Evolutionary conservation across 805 yeast genomes (phyloP).

Genomic region (Cyberlindnera maclurae): DNA sequence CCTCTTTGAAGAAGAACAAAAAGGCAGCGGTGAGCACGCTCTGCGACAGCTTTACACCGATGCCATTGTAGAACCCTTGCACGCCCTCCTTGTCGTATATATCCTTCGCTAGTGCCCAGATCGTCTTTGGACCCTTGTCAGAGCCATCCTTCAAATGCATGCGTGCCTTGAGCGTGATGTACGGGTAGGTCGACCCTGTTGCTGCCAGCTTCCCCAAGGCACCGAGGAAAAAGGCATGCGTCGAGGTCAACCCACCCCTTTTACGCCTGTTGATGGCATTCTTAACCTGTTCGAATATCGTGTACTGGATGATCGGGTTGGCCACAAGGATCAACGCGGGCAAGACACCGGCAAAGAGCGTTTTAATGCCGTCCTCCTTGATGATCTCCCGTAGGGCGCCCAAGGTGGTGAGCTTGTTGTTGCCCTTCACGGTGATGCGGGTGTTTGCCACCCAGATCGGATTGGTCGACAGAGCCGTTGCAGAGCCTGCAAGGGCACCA

Average conservation of each 20-base stretch:
- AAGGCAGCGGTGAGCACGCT: constrained; percentile 86
- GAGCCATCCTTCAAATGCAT: constrained; percentile 59
- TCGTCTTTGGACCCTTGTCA: constrained; percentile 25
- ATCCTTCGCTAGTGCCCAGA: constrained; percentile 45
- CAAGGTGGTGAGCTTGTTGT: constrained; percentile 36
- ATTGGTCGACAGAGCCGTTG: constrained; percentile 75
- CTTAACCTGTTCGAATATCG: constrained; percentile 81
- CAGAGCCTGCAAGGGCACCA: constrained; percentile 78
- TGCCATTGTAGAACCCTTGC: constrained; percentile 73
- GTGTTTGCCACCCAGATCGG: constrained; percentile 97
- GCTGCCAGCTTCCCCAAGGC: constrained; percentile 87
- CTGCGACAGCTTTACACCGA: constrained; percentile 72
- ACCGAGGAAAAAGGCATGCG: constrained; percentile 80
- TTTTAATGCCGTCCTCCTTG: constrained; percentile 60
- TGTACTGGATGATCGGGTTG: constrained; percentile 89
- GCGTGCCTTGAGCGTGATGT: constrained; percentile 82
- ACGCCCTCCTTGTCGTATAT: constrained; percentile 68
- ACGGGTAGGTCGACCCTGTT: constrained; percentile 86
- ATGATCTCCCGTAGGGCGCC: constrained; percentile 54
- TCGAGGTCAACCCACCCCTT: constrained; percentile 49
- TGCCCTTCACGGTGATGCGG: constrained; percentile 60
- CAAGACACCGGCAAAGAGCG: constrained; percentile 76
- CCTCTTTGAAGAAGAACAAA: constrained; percentile 85
- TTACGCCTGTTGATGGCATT: constrained; percentile 48
- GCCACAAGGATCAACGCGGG: constrained; percentile 83